Evolutionary conservation across 2,329 filamentous ascomycete species (phyloP).

Genomic region (Thermomyces lanuginosus): DNA sequence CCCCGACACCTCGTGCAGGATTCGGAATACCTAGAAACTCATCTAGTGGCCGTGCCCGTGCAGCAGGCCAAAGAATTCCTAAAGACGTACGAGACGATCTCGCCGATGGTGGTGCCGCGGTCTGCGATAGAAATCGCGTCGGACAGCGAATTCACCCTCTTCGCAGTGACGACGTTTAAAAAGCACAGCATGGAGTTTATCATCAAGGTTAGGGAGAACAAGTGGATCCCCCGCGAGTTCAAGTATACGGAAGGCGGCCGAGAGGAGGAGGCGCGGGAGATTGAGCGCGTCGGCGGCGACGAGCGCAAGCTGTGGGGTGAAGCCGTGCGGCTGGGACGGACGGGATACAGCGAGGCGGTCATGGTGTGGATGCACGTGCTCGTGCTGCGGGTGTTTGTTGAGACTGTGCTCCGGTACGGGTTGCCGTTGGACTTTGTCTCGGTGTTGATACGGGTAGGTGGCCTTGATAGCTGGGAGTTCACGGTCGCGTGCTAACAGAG

Average conservation of each 20-base stretch:
- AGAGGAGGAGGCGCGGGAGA: slow-evolving; percentile 76
- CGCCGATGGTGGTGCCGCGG: slow-evolving; percentile 84
- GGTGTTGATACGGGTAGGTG: slow-evolving; percentile 62
- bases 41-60: slow-evolving; percentile 75
- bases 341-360: slow-evolving; percentile 89
- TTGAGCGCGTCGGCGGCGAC: slow-evolving; percentile 65
- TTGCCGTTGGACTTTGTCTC: slow-evolving; percentile 79
- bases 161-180: slow-evolving; percentile 82
- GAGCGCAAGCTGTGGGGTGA: slow-evolving; percentile 89
- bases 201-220: slow-evolving; percentile 78
- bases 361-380: slow-evolving; percentile 94
- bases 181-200: slow-evolving; percentile 77
- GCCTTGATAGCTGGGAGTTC: not conserved
- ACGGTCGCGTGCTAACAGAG: not conserved
- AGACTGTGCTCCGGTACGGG: slow-evolving; percentile 93
- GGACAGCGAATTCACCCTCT: slow-evolving; percentile 81
- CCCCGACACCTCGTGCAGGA: slow-evolving; percentile 66
- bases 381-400: slow-evolving; percentile 83
- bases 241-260: slow-evolving; percentile 79
- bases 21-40: slow-evolving; percentile 93
- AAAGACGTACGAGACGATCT: slow-evolving; percentile 71
- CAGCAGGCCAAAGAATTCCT: slow-evolving; percentile 74
- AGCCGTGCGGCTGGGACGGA: slow-evolving; percentile 67
- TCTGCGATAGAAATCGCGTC: slow-evolving; percentile 64
- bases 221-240: slow-evolving; percentile 90